phyloP scores from a whole-genome alignment of 768 basidiomycete species.

The Pleurotus citrinopileatus region DNA sequence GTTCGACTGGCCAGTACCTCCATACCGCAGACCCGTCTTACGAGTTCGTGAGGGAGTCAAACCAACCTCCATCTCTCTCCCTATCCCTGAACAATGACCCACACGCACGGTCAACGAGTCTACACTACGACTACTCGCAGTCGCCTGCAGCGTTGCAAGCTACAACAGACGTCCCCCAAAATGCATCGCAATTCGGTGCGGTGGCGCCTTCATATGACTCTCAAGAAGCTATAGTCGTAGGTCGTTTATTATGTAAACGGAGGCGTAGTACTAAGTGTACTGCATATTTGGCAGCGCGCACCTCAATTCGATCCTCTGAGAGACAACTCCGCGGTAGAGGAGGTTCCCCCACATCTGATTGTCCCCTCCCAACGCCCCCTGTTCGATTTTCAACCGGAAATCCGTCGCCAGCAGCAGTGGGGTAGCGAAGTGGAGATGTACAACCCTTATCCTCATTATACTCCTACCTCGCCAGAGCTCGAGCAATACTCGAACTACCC shows the following conservation, averaged over 20 bases:
- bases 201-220: background rate
- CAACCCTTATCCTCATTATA: slow-evolving; percentile 6
- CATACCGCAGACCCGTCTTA: background rate
- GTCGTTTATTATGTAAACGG: background rate
- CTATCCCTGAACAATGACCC: background rate
- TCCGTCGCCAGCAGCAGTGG: background rate
- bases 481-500: background rate
- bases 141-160: background rate
- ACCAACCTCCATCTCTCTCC: background rate
- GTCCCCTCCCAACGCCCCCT: slow-evolving; percentile 11
- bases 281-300: no score
- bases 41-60: background rate
- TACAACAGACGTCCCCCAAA: background rate
- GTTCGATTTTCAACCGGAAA: background rate
- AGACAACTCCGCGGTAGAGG: background rate
- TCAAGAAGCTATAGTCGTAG: background rate
- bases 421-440: background rate
- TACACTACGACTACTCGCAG: background rate
- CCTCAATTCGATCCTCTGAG: background rate
- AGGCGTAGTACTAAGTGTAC: background rate
- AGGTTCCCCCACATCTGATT: slow-evolving; percentile 4
- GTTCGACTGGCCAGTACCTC: background rate
- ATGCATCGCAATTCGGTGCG: no score
- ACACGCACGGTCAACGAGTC: background rate
- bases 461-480: background rate